Evolutionary conservation across 345 rosid species (phyloP).

Genomic region (Bruguiera gymnorhiza): DNA sequence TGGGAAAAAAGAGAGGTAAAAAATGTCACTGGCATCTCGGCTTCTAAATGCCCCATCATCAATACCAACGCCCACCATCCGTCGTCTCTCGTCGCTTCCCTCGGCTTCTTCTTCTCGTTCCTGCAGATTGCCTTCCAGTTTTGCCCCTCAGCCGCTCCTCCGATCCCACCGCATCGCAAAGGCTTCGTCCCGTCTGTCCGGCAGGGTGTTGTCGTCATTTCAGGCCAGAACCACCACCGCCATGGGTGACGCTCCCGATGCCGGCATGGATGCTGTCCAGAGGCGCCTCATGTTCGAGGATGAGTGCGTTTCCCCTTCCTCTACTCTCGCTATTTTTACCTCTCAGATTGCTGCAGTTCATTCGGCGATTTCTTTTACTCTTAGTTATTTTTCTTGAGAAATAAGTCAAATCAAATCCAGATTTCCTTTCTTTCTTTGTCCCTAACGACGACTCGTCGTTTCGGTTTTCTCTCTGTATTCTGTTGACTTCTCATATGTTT

Average conservation of each 20-base stretch:
- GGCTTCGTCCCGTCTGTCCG: conserved; percentile 1
- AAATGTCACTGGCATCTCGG: conserved; percentile 21
- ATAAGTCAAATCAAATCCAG: too few relatives aligned
- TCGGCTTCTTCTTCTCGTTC: conserved; percentile 6
- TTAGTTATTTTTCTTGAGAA: background rate
- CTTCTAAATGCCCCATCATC: conserved; percentile 6
- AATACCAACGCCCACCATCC: background rate
- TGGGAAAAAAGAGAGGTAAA: too few relatives aligned
- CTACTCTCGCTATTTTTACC: background rate
- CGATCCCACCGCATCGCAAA: background rate
- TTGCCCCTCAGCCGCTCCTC: conserved; percentile 12
- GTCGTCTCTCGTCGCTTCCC: conserved; percentile 11
- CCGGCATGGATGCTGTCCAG: conserved; percentile 96
- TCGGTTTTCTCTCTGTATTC: too few relatives aligned
- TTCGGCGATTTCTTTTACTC: background rate
- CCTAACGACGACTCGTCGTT: too few relatives aligned
- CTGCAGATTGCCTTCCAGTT: background rate
- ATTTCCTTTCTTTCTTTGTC: too few relatives aligned
- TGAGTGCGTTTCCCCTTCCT: conserved; percentile 45
- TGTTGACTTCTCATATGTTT: too few relatives aligned
- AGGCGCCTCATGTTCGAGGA: conserved; percentile 98
- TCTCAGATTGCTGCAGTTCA: too few relatives aligned
- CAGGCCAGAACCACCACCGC: conserved; percentile 15
- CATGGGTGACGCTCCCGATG: conserved; percentile 59
- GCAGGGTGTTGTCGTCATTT: conserved; percentile 26